phyloP scores from a whole-genome alignment of 1,139 yeast genomes.

The Candida tropicalis region DNA sequence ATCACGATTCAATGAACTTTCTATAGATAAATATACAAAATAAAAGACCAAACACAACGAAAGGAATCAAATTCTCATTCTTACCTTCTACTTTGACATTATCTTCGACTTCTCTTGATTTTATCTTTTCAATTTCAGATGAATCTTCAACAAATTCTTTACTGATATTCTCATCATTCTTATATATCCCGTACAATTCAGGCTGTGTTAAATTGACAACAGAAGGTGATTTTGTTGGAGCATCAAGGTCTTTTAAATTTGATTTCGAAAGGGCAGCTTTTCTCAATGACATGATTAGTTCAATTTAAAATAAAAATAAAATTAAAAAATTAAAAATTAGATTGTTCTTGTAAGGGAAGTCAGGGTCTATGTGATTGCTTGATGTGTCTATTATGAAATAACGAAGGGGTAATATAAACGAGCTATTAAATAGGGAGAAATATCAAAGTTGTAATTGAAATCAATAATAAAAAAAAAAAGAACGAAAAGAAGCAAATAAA shows the following conservation, averaged over 20 bases:
- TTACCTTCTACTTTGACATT: neutral
- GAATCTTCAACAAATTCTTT: conserved; percentile 24
- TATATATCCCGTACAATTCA: conserved; percentile 50
- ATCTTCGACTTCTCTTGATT: conserved; percentile 1
- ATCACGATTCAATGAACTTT: conserved; percentile 1
- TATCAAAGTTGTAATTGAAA: neutral
- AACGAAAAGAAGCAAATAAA: neutral
- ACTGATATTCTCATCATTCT: conserved; percentile 38
- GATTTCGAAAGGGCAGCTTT: conserved; percentile 2
- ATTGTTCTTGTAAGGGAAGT: too few relatives aligned
- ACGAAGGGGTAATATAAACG: neutral
- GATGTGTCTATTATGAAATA: neutral
- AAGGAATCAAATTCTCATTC: neutral
- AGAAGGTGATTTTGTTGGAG: neutral
- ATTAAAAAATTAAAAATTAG: too few relatives aligned
- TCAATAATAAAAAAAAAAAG: too few relatives aligned
- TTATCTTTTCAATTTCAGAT: conserved; percentile 12
- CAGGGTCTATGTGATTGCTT: neutral
- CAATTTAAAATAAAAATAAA: too few relatives aligned
- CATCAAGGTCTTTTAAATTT: neutral
- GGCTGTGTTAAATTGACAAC: conserved; percentile 52
- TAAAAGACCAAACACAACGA: conserved; percentile 1
- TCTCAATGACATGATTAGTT: conserved; percentile 2
- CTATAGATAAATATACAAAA: conserved; percentile 4
- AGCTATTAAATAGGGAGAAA: too few relatives aligned